Evolutionary conservation across 345 rosid genomes (phyloP).

Genomic region (Citrus medica): DNA sequence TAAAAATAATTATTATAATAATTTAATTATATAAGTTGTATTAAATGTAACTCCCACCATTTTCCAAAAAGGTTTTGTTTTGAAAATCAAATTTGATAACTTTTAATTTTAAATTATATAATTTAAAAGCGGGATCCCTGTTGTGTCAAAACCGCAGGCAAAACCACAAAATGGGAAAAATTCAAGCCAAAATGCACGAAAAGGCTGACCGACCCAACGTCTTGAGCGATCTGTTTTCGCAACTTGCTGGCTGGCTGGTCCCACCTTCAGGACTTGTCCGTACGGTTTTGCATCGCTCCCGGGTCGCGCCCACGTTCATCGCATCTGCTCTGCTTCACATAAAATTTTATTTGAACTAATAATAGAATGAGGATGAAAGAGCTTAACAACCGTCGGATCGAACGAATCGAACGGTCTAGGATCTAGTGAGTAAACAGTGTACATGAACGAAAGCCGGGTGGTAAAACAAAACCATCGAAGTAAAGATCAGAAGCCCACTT

Average conservation of each 20-base stretch:
- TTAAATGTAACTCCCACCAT: no score
- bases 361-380: not conserved
- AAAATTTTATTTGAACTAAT: not conserved
- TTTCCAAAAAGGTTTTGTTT: no score
- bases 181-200: not conserved
- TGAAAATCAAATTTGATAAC: no score
- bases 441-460: slow-evolving; percentile 10
- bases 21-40: no score
- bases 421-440: not conserved
- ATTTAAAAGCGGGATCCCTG: slow-evolving; percentile 3
- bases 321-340: not conserved
- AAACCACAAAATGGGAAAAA: not conserved
- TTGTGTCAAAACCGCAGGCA: not conserved
- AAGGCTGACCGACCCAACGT: slow-evolving; percentile 16
- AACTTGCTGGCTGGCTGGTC: slow-evolving; percentile 20
- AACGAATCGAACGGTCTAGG: not conserved
- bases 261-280: slow-evolving; percentile 22
- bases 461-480: not conserved
- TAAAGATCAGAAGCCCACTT: slow-evolving; percentile 10
- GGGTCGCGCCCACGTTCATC: not conserved
- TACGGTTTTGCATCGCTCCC: slow-evolving; percentile 12
- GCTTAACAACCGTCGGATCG: not conserved
- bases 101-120: not conserved
- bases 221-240: slow-evolving; percentile 15
- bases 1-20: no score